phyloP scores from a whole-genome alignment of 352 stramenopile genomes.

The Phytophthora macrochlamydospora region DNA sequence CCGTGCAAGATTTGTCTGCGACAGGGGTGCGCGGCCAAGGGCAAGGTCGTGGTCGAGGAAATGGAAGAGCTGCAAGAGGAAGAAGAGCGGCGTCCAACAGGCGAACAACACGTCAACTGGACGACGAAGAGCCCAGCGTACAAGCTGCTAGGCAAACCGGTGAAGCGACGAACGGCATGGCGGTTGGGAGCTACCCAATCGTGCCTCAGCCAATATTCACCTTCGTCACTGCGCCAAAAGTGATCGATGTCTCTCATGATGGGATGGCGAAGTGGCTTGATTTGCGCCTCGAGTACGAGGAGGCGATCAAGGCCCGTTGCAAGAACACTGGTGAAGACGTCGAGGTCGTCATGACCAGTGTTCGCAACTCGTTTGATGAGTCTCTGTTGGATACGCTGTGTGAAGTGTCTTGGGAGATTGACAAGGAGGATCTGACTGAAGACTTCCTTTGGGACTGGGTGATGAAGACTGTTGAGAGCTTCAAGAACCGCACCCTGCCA shows the following conservation, averaged over 20 bases:
- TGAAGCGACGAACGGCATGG: not conserved
- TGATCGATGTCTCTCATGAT: slow-evolving; percentile 4
- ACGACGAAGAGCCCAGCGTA: not conserved
- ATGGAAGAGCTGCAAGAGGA: not conserved
- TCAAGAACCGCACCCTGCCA: slow-evolving; percentile 12
- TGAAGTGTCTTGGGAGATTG: slow-evolving; percentile 3
- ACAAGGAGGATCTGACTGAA: slow-evolving; percentile 8
- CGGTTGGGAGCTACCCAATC: not conserved
- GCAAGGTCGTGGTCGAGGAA: not conserved
- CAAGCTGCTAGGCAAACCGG: not conserved
- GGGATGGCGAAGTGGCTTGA: slow-evolving; percentile 3
- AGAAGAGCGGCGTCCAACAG: not conserved
- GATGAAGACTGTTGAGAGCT: slow-evolving; percentile 10
- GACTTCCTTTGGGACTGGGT: slow-evolving; percentile 8
- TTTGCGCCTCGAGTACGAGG: slow-evolving; percentile 8
- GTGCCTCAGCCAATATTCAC: slow-evolving; percentile 11
- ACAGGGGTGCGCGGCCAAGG: not conserved
- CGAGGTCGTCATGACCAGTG: slow-evolving; percentile 3
- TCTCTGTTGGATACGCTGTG: slow-evolving; percentile 7
- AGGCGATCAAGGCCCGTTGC: slow-evolving; percentile 1
- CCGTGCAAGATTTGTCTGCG: not conserved
- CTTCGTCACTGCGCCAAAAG: slow-evolving; percentile 7
- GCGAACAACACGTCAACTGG: not conserved
- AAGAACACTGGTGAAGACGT: slow-evolving; percentile 6
- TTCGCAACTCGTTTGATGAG: slow-evolving; percentile 12